Base-by-base conservation (phyloP, 2,329 filamentous ascomycete genomes). In the Pseudocercospora fijiensis region DNA sequence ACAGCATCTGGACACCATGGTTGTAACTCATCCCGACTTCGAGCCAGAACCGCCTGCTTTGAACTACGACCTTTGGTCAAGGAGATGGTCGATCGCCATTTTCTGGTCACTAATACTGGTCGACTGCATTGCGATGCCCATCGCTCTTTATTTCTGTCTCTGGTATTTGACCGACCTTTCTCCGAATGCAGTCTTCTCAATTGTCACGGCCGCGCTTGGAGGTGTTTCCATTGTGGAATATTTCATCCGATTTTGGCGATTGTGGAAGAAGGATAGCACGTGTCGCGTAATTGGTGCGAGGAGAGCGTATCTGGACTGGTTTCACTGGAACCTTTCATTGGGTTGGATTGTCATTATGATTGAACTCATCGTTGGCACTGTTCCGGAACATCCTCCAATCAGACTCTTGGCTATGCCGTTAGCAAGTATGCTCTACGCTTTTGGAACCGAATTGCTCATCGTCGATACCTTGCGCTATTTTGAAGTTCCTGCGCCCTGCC, bases 51-150 rank as follows among this genome's bases (percentile, higher is more conserved):
- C 81, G 22, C 85, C 84, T 55, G 78, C 81, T 18, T 78, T 87
- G 41, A 82, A 85, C 24, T 87, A 87, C 75, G 82, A 81, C 22
- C 73, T 87, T 47, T 80, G 79, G 56, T 76, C 80, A 8, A 77
- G 85, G 51, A 85, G 85, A 71, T 82, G 81, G 74, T 78, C 81
- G 33, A 86, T 88, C 65, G 76, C 80, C 41, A 75, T 84, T 65
- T 88, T 88, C 76, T 88, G 85, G 85, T 77, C 77, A 0, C 72
- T 88, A 45, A 85, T 87, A 61, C 72, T 87, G 22, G 70, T 87
- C 63, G 86, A 88, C 75, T 84, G 82, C 57, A 77, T 86, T 64
- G 81, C 78, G 62, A 83, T 86, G 75, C 86, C 86, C 18, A 79
- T 88, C 63, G 81, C 79, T 2, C 78, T 88, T 1, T 88, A 88